phyloP scores from a whole-genome alignment of 345 rosid species.

The Eucalyptus melliodora region DNA sequence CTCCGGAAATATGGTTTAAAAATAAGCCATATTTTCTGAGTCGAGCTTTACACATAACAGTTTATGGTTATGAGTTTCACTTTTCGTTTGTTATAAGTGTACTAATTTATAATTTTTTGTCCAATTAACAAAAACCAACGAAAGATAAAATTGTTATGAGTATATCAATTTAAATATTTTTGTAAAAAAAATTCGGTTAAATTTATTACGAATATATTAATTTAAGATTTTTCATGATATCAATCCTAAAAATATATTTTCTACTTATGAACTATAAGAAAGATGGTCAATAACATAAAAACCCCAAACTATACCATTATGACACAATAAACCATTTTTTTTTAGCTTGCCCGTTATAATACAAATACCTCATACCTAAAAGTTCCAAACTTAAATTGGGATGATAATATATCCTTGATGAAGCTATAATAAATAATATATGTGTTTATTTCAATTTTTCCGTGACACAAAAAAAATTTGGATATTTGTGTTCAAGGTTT shows the following conservation, averaged over 20 bases:
- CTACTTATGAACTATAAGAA: background rate
- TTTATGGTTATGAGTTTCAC: fast-evolving
- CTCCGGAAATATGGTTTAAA: background rate
- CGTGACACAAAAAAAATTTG: too few relatives aligned
- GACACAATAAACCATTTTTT: too few relatives aligned
- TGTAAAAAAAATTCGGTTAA: too few relatives aligned
- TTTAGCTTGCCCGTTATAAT: fast-evolving
- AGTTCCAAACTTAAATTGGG: too few relatives aligned
- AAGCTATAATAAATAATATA: too few relatives aligned
- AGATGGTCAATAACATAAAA: too few relatives aligned
- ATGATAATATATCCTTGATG: background rate
- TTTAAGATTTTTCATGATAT: fast-evolving
- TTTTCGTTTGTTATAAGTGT: fast-evolving
- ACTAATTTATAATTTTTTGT: too few relatives aligned
- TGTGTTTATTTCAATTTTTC: too few relatives aligned
- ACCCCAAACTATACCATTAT: fast-evolving
- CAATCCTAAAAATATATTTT: background rate
- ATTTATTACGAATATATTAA: fast-evolving
- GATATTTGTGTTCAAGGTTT: too few relatives aligned
- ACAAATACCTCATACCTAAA: too few relatives aligned
- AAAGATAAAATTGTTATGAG: fast-evolving
- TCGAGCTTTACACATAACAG: fast-evolving
- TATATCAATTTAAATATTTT: background rate
- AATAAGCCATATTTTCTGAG: too few relatives aligned
- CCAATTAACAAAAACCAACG: background rate